Conservation (phyloP, 1,139 yeast genomes). For the Kluyveromyces sp. region DNA sequence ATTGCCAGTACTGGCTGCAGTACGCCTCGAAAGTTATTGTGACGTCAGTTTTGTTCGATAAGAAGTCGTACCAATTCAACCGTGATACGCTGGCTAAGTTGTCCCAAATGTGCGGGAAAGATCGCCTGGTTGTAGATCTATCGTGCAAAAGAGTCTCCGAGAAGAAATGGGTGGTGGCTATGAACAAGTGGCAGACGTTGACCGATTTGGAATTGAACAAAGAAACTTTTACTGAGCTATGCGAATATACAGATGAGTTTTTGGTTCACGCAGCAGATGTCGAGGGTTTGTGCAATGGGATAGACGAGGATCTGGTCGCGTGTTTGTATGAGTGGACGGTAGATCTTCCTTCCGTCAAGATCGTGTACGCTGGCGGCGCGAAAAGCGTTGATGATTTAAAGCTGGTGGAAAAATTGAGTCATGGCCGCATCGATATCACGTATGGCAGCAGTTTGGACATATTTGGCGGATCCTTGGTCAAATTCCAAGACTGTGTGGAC, state of each 20-base stretch:
- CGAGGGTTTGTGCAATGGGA: constrained; percentile 91
- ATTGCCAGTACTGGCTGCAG: constrained; percentile 62
- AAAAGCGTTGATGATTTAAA: constrained; percentile 59
- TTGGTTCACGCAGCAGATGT: constrained; percentile 97
- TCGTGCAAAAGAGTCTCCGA: constrained; percentile 58
- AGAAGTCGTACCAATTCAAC: constrained; percentile 42
- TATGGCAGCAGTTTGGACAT: constrained; percentile 90
- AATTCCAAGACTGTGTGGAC: constrained; percentile 58
- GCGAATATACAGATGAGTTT: constrained; percentile 73
- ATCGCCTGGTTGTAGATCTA: constrained; percentile 74
- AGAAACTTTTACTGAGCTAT: constrained; percentile 46
- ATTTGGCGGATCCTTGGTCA: constrained; percentile 80
- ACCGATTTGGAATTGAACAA: constrained; percentile 53
- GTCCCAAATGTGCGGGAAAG: constrained; percentile 37
- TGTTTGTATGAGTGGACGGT: constrained; percentile 75
- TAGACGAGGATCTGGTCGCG: constrained; percentile 67
- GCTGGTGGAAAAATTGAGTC: constrained; percentile 56
- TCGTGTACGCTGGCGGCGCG: constrained; percentile 98
- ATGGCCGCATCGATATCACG: constrained; percentile 82
- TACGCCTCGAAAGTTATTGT: constrained; percentile 51
- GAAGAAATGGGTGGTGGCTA: constrained; percentile 77
- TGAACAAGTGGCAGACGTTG: constrained; percentile 93
- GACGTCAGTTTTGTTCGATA: constrained; percentile 84
- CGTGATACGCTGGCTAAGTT: constrained; percentile 41
- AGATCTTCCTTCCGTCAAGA: constrained; percentile 41